Evolutionary conservation across 257 asterid genomes (phyloP).

Genomic region (Verbena officinalis): DNA sequence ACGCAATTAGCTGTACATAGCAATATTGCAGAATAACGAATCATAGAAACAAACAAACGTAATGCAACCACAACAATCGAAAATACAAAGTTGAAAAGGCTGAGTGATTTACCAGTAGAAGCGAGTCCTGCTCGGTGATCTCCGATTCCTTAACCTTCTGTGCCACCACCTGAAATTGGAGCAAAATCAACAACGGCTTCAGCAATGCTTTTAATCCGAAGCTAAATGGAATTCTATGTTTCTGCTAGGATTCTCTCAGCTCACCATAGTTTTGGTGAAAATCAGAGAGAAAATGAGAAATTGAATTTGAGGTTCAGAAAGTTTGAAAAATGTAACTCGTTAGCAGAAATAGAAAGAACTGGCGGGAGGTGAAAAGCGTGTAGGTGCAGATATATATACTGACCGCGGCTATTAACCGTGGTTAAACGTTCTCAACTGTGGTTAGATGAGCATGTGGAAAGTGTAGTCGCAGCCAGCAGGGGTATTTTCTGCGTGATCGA

Average conservation of each 20-base stretch:
- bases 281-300: slow-evolving; percentile 32
- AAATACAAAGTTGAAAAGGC: neutral
- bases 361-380: slow-evolving; percentile 38
- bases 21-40: slow-evolving; percentile 1
- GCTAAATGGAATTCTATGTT: neutral
- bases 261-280: slow-evolving; percentile 45
- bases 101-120: slow-evolving; percentile 59
- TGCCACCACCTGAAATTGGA: slow-evolving; percentile 68
- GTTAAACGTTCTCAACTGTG: slow-evolving; percentile 23
- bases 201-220: slow-evolving; percentile 10
- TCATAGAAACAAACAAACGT: slow-evolving; percentile 9
- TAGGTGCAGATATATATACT: slow-evolving; percentile 20
- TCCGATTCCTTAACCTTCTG: slow-evolving; percentile 87
- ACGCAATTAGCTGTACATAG: neutral
- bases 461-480: slow-evolving; percentile 18
- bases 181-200: slow-evolving; percentile 2
- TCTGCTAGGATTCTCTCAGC: slow-evolving; percentile 27
- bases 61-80: slow-evolving; percentile 15
- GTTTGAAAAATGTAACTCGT: slow-evolving; percentile 7
- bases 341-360: slow-evolving; percentile 30
- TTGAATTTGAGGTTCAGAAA: slow-evolving; percentile 13
- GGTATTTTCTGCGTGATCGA: neutral
- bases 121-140: slow-evolving; percentile 97
- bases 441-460: slow-evolving; percentile 32
- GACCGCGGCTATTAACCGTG: slow-evolving; percentile 25